Base-by-base conservation (phyloP, 225 moss, liverwort and hornwort genomes). In the Antitrichia curtipendula region DNA sequence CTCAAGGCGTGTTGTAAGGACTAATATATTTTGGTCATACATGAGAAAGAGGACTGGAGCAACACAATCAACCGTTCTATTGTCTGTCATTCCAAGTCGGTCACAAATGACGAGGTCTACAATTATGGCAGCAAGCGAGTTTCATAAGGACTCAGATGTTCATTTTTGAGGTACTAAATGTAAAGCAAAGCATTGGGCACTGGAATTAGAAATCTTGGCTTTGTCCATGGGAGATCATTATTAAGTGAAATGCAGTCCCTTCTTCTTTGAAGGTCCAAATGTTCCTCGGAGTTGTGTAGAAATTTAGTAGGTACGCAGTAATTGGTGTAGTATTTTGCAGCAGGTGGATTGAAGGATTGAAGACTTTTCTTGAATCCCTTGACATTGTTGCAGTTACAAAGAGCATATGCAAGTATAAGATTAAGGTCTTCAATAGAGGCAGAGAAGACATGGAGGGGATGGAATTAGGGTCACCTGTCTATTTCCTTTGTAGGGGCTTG, bases 31-130 rank as follows among this genome's bases (percentile, higher is more conserved):
- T 70, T 81, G 70, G 13, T 78, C 62, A 40, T 71, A 12, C 86
- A 93, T 88, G 97, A 97, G 90, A 97, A 98, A 92, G 98, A 98
- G 90, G 98, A 98, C 83, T 97, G 97, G 96, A 98, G 96, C 81
- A 96, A 98, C 74, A 92, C 95, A 10, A 96, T 98, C 24, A 96
- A 95, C 57, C 93, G 95, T 66, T 96, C 98, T 52, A 98, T 98
- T 62, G 96, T 98, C 47, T 88, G 96, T 58, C 96, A 96, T 89
- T 96, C 96, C 41, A 95, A 91, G 85, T 96, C 93, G 10, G 96
- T 98, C 38, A 96, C 95, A 34, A 95, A 98, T 61, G 90, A 95
- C 53, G 96, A 98, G 83, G 90, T 98, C 52, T 92, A 95, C 83
- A 97, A 98, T 85, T 98, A 97, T 36, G 95, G 97, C 85, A 96